Evolutionary conservation across 2,329 filamentous ascomycete genomes (phyloP).

Genomic region (Ceratocystis cacaofunesta): DNA sequence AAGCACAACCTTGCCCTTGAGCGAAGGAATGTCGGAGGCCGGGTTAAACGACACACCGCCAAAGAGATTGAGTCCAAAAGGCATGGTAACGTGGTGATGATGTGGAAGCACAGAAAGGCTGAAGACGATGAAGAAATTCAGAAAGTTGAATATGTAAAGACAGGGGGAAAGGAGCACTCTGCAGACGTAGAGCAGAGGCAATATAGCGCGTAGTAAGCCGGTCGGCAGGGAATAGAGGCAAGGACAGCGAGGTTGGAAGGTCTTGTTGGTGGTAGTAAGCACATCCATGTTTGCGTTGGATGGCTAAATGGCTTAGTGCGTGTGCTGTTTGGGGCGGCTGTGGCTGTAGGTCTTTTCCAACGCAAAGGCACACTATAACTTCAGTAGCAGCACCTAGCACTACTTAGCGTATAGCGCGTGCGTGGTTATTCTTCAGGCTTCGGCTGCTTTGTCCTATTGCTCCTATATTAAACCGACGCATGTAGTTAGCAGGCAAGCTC

Average conservation of each 20-base stretch:
- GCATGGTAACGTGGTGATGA: conserved; percentile 13
- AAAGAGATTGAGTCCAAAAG: conserved; percentile 15
- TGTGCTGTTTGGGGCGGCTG: not conserved
- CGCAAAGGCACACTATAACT: not conserved
- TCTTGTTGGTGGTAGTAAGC: not conserved
- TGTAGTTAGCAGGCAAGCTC: not conserved
- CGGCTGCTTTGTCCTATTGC: not conserved
- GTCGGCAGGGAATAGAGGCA: not conserved
- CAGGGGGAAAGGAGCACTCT: not conserved
- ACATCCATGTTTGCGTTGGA: not conserved
- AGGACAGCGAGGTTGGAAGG: not conserved
- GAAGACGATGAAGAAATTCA: conserved; percentile 8
- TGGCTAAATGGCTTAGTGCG: not conserved
- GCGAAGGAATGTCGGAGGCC: conserved; percentile 29
- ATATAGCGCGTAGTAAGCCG: not conserved
- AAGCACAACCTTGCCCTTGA: conserved; percentile 33
- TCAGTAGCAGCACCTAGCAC: not conserved
- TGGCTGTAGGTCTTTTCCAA: not conserved
- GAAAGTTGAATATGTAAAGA: not conserved
- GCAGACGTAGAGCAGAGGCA: not conserved
- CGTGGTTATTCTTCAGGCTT: not conserved
- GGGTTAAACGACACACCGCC: conserved; percentile 23
- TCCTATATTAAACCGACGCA: not conserved
- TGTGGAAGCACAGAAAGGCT: conserved; percentile 11
- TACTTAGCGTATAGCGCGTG: not conserved